Percentiles rank a stretch among this genome's conserved stretches.
These are phyloP conservation scores for Myriangium duriaei DNA, from an alignment of 2,329 filamentous ascomycete genomes.

Conservation along the genomic window DNA sequence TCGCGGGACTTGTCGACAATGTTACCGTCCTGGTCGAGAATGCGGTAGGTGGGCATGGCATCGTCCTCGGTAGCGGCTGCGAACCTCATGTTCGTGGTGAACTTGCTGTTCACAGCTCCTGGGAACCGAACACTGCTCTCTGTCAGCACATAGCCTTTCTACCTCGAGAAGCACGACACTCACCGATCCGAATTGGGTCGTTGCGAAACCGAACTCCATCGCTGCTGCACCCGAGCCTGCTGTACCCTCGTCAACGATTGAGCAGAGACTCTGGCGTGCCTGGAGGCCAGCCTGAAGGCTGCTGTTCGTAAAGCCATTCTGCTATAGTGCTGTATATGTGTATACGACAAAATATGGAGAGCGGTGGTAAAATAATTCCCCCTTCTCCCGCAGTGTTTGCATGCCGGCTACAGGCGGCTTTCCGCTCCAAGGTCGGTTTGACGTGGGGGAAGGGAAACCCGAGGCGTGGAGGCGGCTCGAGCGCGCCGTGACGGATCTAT, in stretches of 20 bases:
- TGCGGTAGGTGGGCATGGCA: constrained; percentile 80
- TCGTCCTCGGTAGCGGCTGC: constrained; percentile 57
- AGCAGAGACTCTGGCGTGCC: not conserved
- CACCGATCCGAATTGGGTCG: constrained; percentile 48
- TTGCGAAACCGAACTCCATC: constrained; percentile 46
- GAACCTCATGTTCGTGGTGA: constrained; percentile 70
- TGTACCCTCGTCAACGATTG: constrained; percentile 2
- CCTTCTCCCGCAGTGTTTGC: too few species aligned
- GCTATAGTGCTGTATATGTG: too few species aligned
- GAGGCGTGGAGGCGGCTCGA: too few species aligned
- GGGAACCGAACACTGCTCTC: constrained; percentile 56
- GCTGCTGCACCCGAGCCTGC: constrained; percentile 15
- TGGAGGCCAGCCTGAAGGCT: not conserved
- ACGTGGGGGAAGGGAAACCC: not conserved
- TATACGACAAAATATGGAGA: too few species aligned
- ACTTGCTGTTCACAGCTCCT: constrained; percentile 88
- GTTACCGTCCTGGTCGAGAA: constrained; percentile 77
- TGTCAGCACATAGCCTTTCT: not conserved
- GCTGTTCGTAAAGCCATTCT: constrained; percentile 4
- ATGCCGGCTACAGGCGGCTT: not conserved
- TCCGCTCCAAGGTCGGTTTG: too few species aligned
- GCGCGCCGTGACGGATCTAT: not conserved
- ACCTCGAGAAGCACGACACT: constrained; percentile 14
- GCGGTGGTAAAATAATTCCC: too few species aligned
- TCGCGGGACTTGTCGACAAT: constrained; percentile 63